These are phyloP conservation scores for Iodosphaeria phyllophila DNA, from an alignment of 2,329 filamentous ascomycete species.

Conservation along the genomic window DNA sequence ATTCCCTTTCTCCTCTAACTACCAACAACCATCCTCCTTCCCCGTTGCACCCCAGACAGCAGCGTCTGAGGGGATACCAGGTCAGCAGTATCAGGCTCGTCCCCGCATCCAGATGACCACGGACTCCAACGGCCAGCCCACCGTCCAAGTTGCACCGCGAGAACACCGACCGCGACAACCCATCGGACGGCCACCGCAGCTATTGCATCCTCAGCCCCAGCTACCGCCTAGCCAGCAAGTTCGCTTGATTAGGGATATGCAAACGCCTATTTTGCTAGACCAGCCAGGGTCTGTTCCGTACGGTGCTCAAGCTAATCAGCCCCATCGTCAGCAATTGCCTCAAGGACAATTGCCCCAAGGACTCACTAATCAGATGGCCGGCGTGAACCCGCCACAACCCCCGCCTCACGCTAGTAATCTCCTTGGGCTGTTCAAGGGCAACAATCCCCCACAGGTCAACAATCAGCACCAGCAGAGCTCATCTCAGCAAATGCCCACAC, in stretches of 20 bases:
- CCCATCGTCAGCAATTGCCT: too few relatives aligned
- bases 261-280: conserved; percentile 15
- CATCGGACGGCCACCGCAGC: conserved; percentile 12
- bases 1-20: conserved; percentile 1
- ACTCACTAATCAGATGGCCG: too few relatives aligned
- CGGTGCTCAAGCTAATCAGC: too few relatives aligned
- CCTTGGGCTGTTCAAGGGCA: too few relatives aligned
- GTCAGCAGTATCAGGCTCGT: conserved; percentile 9
- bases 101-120: conserved; percentile 10
- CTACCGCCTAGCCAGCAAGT: conserved; percentile 36
- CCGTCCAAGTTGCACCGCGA: conserved; percentile 6
- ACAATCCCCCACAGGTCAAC: too few relatives aligned
- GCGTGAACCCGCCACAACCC: too few relatives aligned
- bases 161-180: too few relatives aligned
- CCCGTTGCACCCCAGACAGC: background rate
- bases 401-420: too few relatives aligned
- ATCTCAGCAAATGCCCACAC: too few relatives aligned
- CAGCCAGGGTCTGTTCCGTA: too few relatives aligned
- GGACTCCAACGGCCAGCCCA: conserved; percentile 6
- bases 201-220: conserved; percentile 28
- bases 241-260: conserved; percentile 23
- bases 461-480: too few relatives aligned
- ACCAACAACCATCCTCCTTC: background rate
- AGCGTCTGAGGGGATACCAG: conserved; percentile 2
- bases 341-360: too few relatives aligned